Evolutionary conservation across 2,329 filamentous ascomycete genomes (phyloP), one percentile per base, ranked within the genome.

Genomic region (Bisporella sp.): DNA sequence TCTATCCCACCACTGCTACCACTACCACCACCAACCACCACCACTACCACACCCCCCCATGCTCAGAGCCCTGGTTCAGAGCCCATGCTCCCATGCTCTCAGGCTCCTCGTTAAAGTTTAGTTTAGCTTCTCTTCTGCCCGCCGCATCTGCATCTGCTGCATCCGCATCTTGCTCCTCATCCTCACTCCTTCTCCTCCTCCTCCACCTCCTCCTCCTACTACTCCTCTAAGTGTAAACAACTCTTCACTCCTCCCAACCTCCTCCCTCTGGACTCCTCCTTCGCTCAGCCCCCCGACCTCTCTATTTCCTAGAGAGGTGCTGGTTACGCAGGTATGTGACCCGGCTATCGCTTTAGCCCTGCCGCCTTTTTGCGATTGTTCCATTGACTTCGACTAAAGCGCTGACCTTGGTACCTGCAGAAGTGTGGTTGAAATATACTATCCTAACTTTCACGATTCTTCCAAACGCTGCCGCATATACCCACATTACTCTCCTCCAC

Each of bases 351-450:
- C 46, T 46, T 31, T 53, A 30, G 48, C 41, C 35, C 41, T 48
- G 39, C 42, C 48, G 44, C 46, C 44, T 44, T 35, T 45, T 51
- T 45, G 41, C 52, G 46, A 57, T 60, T 59, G 57, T 57, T 57
- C 57, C 52, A 51, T 55, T 50, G 49, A 52, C 51, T 54, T 58
- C 54, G 54, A 8, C 32, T 31, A 31, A 8, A 60, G 55, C 54
- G 59, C 59, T 63, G 60, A 63, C 56, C 56, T 51, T 56, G 59
- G 64, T 64, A 64, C 63, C 63, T 66, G 64, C 64, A 65, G 63
- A 61, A 66, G 61, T 21, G 21, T 65, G 58, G 59, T 64, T 58
- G 60, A 53, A 58, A 55, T 58, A 59, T 54, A 52, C 54, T 55
- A 21, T 21, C 21, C 21, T 57, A 57, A 56, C 59, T 59, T 57